Percentiles rank a stretch among this genome's conserved stretches.
Evolutionary conservation across 2,329 filamentous ascomycete genomes (phyloP).

Genomic region (Claviceps digitariae): DNA sequence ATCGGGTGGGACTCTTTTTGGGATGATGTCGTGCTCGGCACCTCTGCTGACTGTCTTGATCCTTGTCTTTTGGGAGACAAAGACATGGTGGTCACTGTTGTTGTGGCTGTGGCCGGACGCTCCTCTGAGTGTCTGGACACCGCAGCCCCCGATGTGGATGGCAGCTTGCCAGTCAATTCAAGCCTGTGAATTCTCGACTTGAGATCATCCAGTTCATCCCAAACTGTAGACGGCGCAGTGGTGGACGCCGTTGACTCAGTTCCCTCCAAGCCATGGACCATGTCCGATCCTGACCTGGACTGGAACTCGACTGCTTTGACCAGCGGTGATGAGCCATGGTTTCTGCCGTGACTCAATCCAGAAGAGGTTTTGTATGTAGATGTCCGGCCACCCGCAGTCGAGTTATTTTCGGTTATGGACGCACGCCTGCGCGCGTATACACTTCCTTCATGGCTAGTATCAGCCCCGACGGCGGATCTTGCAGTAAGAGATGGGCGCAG

Average conservation of each 20-base stretch:
- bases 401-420: slow-evolving; percentile 34
- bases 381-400: slow-evolving; percentile 25
- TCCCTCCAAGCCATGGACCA: slow-evolving; percentile 40
- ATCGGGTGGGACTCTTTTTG: slow-evolving; percentile 57
- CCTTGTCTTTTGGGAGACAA: slow-evolving; percentile 65
- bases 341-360: slow-evolving; percentile 14
- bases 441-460: slow-evolving; percentile 20
- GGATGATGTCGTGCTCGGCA: slow-evolving; percentile 27
- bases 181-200: slow-evolving; percentile 86
- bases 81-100: slow-evolving; percentile 79
- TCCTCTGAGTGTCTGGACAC: slow-evolving; percentile 64
- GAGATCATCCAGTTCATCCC: slow-evolving; percentile 93
- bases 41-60: slow-evolving; percentile 16
- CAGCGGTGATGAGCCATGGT: slow-evolving; percentile 48
- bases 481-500: slow-evolving; percentile 33
- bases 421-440: slow-evolving; percentile 22
- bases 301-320: slow-evolving; percentile 25
- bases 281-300: too few species aligned
- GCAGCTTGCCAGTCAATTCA: slow-evolving; percentile 78
- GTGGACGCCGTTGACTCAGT: slow-evolving; percentile 83
- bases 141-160: slow-evolving; percentile 67
- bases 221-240: slow-evolving; percentile 81
- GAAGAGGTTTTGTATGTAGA: slow-evolving; percentile 27
- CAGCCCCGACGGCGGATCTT: slow-evolving; percentile 33
- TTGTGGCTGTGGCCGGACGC: slow-evolving; percentile 79